Evolutionary conservation across 2,329 filamentous ascomycete species (phyloP).

Genomic region (Huntiella savannae): DNA sequence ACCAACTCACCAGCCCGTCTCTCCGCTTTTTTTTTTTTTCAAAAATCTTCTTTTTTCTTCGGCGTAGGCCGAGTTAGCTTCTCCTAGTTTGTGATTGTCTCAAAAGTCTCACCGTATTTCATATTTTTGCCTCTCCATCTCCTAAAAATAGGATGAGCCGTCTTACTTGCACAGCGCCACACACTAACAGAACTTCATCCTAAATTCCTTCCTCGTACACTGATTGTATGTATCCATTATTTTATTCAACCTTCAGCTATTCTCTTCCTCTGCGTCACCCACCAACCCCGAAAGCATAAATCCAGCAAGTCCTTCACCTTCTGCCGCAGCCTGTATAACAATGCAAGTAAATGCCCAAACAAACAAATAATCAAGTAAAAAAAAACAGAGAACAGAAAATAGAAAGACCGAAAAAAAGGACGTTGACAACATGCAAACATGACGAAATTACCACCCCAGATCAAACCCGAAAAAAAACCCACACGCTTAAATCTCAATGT

Average conservation of each 20-base stretch:
- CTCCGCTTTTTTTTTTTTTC: background rate
- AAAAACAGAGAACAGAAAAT: background rate
- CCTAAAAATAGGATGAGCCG: background rate
- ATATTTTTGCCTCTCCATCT: background rate
- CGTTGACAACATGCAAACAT: slow-evolving; percentile 6
- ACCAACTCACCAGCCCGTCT: too few species aligned
- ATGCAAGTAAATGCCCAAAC: background rate
- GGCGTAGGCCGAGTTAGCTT: background rate
- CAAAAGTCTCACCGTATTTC: background rate
- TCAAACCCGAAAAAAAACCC: slow-evolving; percentile 4
- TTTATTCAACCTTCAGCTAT: slow-evolving; percentile 1
- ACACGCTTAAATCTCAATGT: slow-evolving; percentile 35
- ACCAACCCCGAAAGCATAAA: too few species aligned
- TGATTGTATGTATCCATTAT: slow-evolving; percentile 4
- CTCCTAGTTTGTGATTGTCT: background rate
- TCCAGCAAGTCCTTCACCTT: background rate
- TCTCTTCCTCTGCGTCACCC: background rate
- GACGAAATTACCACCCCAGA: slow-evolving; percentile 3
- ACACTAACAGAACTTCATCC: background rate
- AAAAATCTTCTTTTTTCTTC: too few species aligned
- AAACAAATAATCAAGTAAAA: background rate
- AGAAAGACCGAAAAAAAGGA: background rate
- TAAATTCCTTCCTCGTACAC: background rate
- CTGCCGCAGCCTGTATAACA: background rate
- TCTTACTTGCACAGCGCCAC: background rate